Evolutionary conservation across 1,284 basidiomycete species (phyloP).

Genomic region (Sutorius eximius): DNA sequence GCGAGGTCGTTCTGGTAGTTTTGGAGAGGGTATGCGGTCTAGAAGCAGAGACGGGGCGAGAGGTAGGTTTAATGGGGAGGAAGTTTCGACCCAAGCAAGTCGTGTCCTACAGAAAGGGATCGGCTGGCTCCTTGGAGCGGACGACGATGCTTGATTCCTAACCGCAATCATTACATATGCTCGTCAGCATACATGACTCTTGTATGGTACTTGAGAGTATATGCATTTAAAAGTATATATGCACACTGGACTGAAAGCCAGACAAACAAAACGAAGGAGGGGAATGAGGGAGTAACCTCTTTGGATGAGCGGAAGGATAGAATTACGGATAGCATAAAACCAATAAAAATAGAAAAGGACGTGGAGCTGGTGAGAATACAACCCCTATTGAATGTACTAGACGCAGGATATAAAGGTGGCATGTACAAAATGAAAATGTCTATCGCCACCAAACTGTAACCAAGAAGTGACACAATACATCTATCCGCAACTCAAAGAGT

Average conservation of each 20-base stretch:
- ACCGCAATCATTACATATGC: slow-evolving; percentile 19
- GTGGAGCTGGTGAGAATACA: slow-evolving; percentile 5
- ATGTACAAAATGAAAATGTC: slow-evolving; percentile 16
- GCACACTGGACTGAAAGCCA: slow-evolving; percentile 25
- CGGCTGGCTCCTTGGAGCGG: slow-evolving; percentile 84
- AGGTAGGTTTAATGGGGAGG: slow-evolving; percentile 47
- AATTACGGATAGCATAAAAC: slow-evolving; percentile 19
- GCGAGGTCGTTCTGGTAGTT: slow-evolving; percentile 46
- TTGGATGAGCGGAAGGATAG: slow-evolving; percentile 8
- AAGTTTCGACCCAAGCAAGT: slow-evolving; percentile 70
- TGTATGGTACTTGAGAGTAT: slow-evolving; percentile 24
- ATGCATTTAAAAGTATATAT: slow-evolving; percentile 28
- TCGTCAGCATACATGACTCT: slow-evolving; percentile 12
- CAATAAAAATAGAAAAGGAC: slow-evolving; percentile 26
- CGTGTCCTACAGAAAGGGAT: slow-evolving; percentile 78
- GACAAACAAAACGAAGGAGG: slow-evolving; percentile 30
- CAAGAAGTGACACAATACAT: slow-evolving; percentile 16
- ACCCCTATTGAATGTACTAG: slow-evolving; percentile 9
- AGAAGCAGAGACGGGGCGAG: slow-evolving; percentile 43
- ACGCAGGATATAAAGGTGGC: slow-evolving; percentile 14
- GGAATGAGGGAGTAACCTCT: neutral
- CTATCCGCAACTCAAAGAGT: slow-evolving; percentile 17
- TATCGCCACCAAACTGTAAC: slow-evolving; percentile 11
- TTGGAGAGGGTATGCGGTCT: slow-evolving; percentile 44
- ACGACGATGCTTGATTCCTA: slow-evolving; percentile 41